Percentiles rank a stretch among this genome's conserved stretches.
Evolutionary conservation across 129 eudicot genomes (phyloP).

Genomic region (Rutidosis leptorrhynchoides): DNA sequence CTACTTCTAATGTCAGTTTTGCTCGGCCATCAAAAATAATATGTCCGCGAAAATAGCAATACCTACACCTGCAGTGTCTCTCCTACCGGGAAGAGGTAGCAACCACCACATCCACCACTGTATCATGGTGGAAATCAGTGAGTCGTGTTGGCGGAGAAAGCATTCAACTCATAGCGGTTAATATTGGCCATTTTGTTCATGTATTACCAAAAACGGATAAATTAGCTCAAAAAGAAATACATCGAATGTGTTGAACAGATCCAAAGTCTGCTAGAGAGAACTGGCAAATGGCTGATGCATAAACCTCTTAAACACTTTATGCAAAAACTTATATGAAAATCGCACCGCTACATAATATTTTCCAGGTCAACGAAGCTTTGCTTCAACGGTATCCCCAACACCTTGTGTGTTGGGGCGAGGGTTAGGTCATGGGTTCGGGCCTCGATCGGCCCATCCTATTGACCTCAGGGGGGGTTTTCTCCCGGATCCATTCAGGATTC

Average conservation of each 20-base stretch:
- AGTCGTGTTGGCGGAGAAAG: constrained; percentile 6
- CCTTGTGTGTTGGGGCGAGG: too few species aligned
- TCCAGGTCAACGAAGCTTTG: too few species aligned
- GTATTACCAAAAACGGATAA: not conserved
- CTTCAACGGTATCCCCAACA: too few species aligned
- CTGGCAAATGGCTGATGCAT: too few species aligned
- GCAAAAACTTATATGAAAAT: not conserved
- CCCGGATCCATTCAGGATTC: too few species aligned
- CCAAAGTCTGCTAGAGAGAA: not conserved
- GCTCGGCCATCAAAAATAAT: constrained; percentile 24
- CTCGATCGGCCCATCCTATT: too few species aligned
- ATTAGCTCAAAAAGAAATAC: not conserved
- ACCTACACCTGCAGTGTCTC: constrained; percentile 43
- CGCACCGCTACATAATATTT: too few species aligned
- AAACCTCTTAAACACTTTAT: not conserved
- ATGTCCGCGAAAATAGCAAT: constrained; percentile 55
- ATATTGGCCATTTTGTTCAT: not conserved
- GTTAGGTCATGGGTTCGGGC: too few species aligned
- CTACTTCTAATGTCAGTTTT: constrained; percentile 19
- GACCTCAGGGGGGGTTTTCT: too few species aligned
- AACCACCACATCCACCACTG: constrained; percentile 14
- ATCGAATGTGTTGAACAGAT: not conserved
- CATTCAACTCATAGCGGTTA: not conserved
- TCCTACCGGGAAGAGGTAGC: constrained; percentile 34
- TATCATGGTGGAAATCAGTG: constrained; percentile 19